Conservation (phyloP, 2,329 filamentous ascomycete genomes). For the Beauveria brongniartii region DNA sequence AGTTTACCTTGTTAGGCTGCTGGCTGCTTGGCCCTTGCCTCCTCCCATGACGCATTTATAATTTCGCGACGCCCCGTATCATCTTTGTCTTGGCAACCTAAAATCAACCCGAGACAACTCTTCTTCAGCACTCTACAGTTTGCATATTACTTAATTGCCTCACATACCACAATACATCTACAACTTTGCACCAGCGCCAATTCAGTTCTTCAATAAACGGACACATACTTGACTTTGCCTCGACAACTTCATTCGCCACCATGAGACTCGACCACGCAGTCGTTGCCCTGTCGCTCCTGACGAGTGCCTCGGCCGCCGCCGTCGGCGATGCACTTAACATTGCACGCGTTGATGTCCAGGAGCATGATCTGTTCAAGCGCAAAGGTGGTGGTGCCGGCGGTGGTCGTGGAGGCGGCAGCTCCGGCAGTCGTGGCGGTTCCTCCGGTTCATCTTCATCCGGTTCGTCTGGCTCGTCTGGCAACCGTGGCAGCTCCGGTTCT, state of each 20-base stretch:
- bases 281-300: slow-evolving; percentile 22
- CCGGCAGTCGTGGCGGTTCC: neutral
- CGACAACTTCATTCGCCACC: slow-evolving; percentile 10
- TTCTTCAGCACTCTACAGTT: neutral
- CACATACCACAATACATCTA: neutral
- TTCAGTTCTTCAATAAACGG: neutral
- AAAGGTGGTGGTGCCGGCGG: slow-evolving; percentile 15
- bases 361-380: slow-evolving; percentile 48
- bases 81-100: neutral
- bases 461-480: neutral
- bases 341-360: slow-evolving; percentile 18
- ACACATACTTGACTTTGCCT: neutral
- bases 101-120: neutral
- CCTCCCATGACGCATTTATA: slow-evolving; percentile 1
- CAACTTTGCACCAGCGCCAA: neutral
- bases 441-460: neutral
- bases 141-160: neutral
- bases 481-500: neutral
- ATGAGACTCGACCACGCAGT: slow-evolving; percentile 27
- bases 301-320: slow-evolving; percentile 4
- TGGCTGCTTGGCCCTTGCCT: neutral
- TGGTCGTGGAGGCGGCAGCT: neutral
- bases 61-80: neutral
- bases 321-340: slow-evolving; percentile 7
- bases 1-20: neutral